Evolutionary conservation across 2,329 filamentous ascomycete species (phyloP).

Genomic region (Graphilbum ipis-grandicollis): DNA sequence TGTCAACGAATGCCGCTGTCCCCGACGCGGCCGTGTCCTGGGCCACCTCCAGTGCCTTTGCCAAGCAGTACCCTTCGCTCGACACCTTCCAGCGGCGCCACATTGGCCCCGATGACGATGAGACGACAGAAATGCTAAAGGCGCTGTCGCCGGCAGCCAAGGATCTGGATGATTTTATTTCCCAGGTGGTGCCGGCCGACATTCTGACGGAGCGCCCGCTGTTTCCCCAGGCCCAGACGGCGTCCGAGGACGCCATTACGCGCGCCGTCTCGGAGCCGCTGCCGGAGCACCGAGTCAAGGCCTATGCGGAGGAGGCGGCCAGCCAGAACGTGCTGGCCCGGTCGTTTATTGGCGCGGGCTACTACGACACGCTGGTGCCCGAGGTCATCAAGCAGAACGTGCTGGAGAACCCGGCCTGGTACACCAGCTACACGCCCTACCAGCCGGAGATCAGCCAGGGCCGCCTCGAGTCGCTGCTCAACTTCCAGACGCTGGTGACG

Average conservation of each 20-base stretch:
- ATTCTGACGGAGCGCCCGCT: constrained; percentile 54
- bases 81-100: constrained; percentile 66
- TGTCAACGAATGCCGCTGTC: too few relatives aligned
- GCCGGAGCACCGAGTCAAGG: constrained; percentile 42
- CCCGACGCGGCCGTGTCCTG: constrained; percentile 3
- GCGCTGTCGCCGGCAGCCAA: constrained; percentile 56
- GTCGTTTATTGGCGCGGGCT: constrained; percentile 74
- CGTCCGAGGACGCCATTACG: constrained; percentile 19
- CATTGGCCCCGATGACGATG: constrained; percentile 62
- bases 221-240: constrained; percentile 29
- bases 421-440: constrained; percentile 95
- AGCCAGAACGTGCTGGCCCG: constrained; percentile 24
- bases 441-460: constrained; percentile 96
- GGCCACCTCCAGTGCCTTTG: constrained; percentile 6
- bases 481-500: constrained; percentile 86
- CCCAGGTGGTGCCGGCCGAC: constrained; percentile 65
- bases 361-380: constrained; percentile 73
- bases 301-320: constrained; percentile 17
- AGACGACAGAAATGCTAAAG: constrained; percentile 63
- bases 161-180: constrained; percentile 66
- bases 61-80: constrained; percentile 16
- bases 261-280: constrained; percentile 22
- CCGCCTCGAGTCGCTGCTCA: constrained; percentile 75
- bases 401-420: constrained; percentile 87
- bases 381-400: constrained; percentile 87